These are phyloP conservation scores for Teratosphaeria zuluensis DNA, from an alignment of 2,329 filamentous ascomycete species.

Conservation along the genomic window DNA sequence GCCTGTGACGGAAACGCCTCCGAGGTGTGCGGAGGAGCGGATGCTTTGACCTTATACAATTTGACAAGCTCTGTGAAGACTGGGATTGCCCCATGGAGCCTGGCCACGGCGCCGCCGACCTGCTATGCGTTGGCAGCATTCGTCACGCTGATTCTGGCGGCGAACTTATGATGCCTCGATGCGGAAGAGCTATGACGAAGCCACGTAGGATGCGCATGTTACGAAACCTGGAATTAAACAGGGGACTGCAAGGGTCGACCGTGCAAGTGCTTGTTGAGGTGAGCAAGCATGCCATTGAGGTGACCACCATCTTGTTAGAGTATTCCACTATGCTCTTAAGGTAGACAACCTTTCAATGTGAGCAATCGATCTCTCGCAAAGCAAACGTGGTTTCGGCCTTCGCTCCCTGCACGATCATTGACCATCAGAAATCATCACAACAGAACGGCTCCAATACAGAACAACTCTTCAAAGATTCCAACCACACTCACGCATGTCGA, in stretches of 20 bases:
- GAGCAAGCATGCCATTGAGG: no score
- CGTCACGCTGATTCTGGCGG: conserved; percentile 1
- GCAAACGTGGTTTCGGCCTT: no score
- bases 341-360: no score
- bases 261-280: neutral
- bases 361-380: no score
- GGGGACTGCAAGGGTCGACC: neutral
- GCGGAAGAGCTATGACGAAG: neutral
- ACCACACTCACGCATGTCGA: no score
- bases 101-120: conserved; percentile 6
- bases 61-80: conserved; percentile 13
- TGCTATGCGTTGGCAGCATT: conserved; percentile 12
- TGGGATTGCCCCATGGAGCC: conserved; percentile 9
- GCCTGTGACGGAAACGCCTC: conserved; percentile 45
- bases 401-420: no score
- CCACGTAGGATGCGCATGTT: neutral
- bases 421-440: no score
- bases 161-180: neutral
- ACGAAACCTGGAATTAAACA: neutral
- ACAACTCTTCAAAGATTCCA: no score
- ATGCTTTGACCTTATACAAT: conserved; percentile 28
- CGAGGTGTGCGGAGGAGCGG: conserved; percentile 45
- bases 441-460: no score
- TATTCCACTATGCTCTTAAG: no score
- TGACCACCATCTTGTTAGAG: no score